These are phyloP conservation scores for Astrocystis sublimbata DNA, from an alignment of 495 filamentous ascomycete species.

Conservation along the genomic window DNA sequence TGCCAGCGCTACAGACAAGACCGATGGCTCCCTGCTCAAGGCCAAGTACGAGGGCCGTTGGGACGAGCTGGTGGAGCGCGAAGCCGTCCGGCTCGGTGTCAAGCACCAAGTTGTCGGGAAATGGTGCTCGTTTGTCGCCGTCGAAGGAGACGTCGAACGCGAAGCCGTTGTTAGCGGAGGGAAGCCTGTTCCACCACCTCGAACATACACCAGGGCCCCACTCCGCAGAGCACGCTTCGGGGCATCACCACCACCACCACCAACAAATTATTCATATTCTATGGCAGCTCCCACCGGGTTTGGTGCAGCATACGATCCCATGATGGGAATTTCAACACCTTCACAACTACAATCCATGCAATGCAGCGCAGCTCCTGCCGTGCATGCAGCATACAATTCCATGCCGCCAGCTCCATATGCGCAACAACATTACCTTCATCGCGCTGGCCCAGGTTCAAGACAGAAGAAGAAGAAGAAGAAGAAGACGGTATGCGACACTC, in stretches of 20 bases:
- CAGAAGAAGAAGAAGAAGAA: not conserved
- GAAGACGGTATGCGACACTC: no score
- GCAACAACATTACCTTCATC: no score
- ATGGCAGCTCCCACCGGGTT: no score
- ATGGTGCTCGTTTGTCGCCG: constrained; percentile 71
- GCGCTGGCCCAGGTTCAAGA: not conserved
- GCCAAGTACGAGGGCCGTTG: constrained; percentile 50
- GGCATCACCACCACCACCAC: not conserved
- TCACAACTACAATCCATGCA: no score
- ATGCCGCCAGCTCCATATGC: no score
- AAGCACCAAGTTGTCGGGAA: constrained; percentile 66
- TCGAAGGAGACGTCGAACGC: constrained; percentile 45
- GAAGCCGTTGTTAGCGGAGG: not conserved
- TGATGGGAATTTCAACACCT: no score
- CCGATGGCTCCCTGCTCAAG: constrained; percentile 46
- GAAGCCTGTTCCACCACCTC: not conserved
- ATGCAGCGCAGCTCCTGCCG: no score
- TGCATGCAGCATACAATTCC: no score
- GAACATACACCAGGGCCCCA: not conserved
- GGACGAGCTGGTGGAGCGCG: constrained; percentile 57
- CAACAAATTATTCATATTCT: no score
- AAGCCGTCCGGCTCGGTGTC: constrained; percentile 63
- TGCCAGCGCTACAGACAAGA: constrained; percentile 46
- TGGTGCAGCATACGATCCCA: no score
- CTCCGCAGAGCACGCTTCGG: not conserved